Base-by-base conservation (phyloP, 2,329 filamentous ascomycete species). In the Sporothrix schenckii region DNA sequence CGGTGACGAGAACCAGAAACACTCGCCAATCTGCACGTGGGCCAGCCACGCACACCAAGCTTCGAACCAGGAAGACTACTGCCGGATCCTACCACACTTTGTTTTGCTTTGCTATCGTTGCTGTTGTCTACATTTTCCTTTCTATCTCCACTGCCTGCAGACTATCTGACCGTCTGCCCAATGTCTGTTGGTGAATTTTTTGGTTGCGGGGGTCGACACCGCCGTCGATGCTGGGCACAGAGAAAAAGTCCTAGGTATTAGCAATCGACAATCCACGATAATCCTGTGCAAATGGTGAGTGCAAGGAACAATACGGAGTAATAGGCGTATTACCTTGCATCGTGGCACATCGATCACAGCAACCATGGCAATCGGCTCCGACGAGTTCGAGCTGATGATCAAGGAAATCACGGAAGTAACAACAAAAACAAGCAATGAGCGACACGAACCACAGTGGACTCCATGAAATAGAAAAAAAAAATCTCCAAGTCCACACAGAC, bases 381-480 rank as follows among this genome's bases (percentile, higher is more conserved):
- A 11, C 30, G 30, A 39, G 9, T 19, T n/a, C 2, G 19, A 9
- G n/a, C 4, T 9, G 19, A 41, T 30, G 27, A 30, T 30, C 7
- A 24, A 30, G 21, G 52, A 24, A 16, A 54, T 24, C 14, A 3
- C 44, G 13, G 13, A 56, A 30, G 21, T 11, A 54, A 24, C 7
- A 13, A 30, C 16, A 34, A 16, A 30, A 7, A 56, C 53, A 34
- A 56, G 34, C n/a, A 61, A 61, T 61, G 56, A 61, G n/a, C 34
- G 34, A 61, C 56, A 44, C 19, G 56, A 60, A 60, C 34, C 56
- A 41, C 56, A 24, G 11, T 11, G 34, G 39, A 61, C 39, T 34
- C 27, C 7, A 34, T 9, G 34, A 24, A 41, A 11, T 14, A 61
- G 11, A 44, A 39, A 44, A 61, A 61, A 4, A 44, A 39, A 44